A percentile compares a stretch with the other conserved stretches of the same genome.
Conservation (phyloP, 805 yeast species). For the Kodamaea kakaduensis region DNA sequence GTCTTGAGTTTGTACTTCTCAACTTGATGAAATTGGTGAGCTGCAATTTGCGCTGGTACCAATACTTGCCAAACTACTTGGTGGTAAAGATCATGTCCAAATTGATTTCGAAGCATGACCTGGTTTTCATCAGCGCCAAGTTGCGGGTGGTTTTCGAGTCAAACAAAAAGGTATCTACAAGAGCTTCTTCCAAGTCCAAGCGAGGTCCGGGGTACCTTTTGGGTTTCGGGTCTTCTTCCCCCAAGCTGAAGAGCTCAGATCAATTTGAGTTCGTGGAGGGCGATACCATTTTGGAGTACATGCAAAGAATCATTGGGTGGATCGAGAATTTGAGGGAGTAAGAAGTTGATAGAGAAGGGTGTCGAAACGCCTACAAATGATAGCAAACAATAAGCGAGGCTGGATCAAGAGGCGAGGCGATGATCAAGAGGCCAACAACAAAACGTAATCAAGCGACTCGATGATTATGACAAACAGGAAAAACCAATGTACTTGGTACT, state of each 20-base stretch:
- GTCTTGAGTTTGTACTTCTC: conserved; percentile 32
- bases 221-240: conserved; percentile 5
- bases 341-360: not conserved
- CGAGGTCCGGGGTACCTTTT: conserved; percentile 6
- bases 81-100: conserved; percentile 40
- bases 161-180: conserved; percentile 18
- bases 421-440: too few species aligned
- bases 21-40: conserved; percentile 45
- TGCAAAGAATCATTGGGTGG: conserved; percentile 29
- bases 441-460: too few species aligned
- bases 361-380: too few species aligned
- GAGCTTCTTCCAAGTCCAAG: conserved; percentile 1
- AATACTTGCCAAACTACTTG: conserved; percentile 47
- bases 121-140: conserved; percentile 36
- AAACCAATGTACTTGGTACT: too few species aligned
- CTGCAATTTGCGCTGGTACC: conserved; percentile 63
- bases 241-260: conserved; percentile 10
- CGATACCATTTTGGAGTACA: conserved; percentile 33
- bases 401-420: too few species aligned
- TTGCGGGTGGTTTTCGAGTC: conserved; percentile 36
- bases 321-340: conserved; percentile 17
- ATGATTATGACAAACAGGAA: too few species aligned
- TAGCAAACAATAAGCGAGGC: too few species aligned
- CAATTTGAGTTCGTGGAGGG: conserved; percentile 22
- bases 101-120: conserved; percentile 38